A percentile compares a stretch with the other conserved stretches of the same genome.
These are phyloP conservation scores for Pistacia integerrima DNA, from an alignment of 345 rosid species.

Conservation along the genomic window DNA sequence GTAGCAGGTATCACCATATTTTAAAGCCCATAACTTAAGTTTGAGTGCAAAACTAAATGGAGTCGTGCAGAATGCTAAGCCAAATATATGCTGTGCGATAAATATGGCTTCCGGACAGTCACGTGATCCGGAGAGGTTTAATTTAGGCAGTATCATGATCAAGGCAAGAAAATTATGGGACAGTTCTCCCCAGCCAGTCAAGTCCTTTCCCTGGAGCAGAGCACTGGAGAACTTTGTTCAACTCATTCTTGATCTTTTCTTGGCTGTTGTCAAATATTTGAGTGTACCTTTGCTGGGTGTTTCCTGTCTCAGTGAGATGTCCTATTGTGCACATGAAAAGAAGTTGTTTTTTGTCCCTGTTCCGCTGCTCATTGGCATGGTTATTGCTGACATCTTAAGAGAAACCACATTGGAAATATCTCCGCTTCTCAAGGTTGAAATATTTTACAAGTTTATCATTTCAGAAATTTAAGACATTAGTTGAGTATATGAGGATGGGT, in stretches of 20 bases:
- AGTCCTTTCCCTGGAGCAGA: slow-evolving; percentile 83
- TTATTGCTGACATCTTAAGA: slow-evolving; percentile 50
- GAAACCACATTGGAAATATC: slow-evolving; percentile 67
- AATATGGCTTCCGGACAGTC: slow-evolving; percentile 66
- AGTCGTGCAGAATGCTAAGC: slow-evolving; percentile 30
- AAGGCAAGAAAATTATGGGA: slow-evolving; percentile 64
- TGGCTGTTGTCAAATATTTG: slow-evolving; percentile 68
- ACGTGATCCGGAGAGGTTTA: slow-evolving; percentile 57
- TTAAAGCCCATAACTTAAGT: slow-evolving; percentile 18
- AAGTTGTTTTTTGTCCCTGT: slow-evolving; percentile 64
- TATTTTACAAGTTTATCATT: slow-evolving; percentile 7
- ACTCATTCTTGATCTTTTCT: slow-evolving; percentile 65
- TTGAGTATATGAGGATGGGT: slow-evolving; percentile 1
- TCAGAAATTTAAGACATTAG: slow-evolving; percentile 10
- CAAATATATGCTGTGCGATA: slow-evolving; percentile 45
- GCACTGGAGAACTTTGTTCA: slow-evolving; percentile 68
- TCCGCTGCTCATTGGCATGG: slow-evolving; percentile 71
- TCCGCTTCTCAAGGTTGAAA: slow-evolving; percentile 69
- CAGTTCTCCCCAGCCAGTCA: slow-evolving; percentile 67
- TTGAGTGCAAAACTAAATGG: slow-evolving; percentile 29
- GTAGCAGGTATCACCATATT: slow-evolving; percentile 33
- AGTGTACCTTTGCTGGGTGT: slow-evolving; percentile 69
- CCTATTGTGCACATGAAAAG: slow-evolving; percentile 89
- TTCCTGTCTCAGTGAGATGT: slow-evolving; percentile 93
- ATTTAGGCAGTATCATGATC: slow-evolving; percentile 41